Base-by-base conservation (phyloP, 148 eudicot genomes). In the Fallopia convolvulus region DNA sequence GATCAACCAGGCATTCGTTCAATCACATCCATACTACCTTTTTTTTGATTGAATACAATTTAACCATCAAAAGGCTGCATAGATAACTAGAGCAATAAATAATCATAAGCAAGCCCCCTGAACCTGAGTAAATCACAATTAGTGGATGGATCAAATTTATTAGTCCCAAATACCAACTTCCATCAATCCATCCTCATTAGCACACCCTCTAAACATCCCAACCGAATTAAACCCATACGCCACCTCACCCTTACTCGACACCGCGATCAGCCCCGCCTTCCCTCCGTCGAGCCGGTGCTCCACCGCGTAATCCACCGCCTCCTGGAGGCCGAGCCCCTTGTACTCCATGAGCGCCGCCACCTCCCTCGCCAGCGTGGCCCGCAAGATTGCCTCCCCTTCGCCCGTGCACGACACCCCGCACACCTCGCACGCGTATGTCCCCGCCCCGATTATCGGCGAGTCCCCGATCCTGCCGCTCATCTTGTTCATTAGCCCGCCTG, bases 281-380 rank as follows among this genome's bases (percentile, higher is more conserved):
- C 98, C 98, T 30, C 82, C 76, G 75, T 93, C 97, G 2, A 93
- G 84, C 85, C 92, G 82, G 77, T 86, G 85, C 80, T 83, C 85
- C 1, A 93, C 84, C 77, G 90, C 98, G 79, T 58, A 91, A 66
- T 93, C 93, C 82, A 93, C 98, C 2, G 98, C 98, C 80, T 93
- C 93, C 53, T 91, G 92, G 3, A 93, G 87, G 10, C 84, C 80
- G 21, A 90, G 17, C 23, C 87, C 98, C 77, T 91, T 93, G 76
- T 93, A 93, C 85, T 93, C 98, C 97, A 93, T 93, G 76, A 93
- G 86, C 0, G 97, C 98, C 8, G 94, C 97, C 79, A 93, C 97
- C 12, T 93, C 98, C 0, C 98, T 87, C 0, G 98, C 94, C 58
- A 93, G 72, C 8, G 98, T 93, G 40, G 84, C 94, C 3, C 98